Evolutionary conservation across 495 filamentous ascomycete genomes (phyloP).

Genomic region (Xylaria venustula): DNA sequence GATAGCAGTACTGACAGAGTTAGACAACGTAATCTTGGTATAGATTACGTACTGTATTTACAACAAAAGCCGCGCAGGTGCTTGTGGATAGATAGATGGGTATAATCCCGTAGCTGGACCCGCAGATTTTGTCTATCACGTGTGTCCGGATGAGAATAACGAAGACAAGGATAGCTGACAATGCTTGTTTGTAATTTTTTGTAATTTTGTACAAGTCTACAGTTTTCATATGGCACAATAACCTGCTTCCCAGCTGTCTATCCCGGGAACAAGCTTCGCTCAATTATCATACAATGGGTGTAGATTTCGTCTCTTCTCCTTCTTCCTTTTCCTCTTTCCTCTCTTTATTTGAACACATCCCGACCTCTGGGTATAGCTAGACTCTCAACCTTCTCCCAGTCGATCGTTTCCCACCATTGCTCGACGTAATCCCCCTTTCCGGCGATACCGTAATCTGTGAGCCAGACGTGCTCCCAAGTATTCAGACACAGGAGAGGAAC

Average conservation of each 20-base stretch:
- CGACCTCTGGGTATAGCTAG: slow-evolving; percentile 7
- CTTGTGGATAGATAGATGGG: no score
- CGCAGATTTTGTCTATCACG: no score
- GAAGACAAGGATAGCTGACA: no score
- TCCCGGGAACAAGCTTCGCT: neutral
- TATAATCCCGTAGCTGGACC: no score
- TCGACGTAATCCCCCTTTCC: slow-evolving; percentile 77
- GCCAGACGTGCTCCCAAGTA: slow-evolving; percentile 94
- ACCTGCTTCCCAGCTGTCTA: neutral
- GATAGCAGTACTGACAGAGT: no score
- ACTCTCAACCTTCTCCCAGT: slow-evolving; percentile 73
- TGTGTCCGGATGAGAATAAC: no score
- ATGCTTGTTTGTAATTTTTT: neutral
- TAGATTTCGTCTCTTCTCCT: neutral
- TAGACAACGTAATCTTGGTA: no score
- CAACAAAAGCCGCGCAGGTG: no score
- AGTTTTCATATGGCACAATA: slow-evolving; percentile 12
- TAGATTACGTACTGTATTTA: no score
- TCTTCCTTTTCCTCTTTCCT: neutral
- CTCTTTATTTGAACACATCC: neutral
- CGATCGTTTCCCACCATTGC: slow-evolving; percentile 81
- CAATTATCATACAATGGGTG: slow-evolving; percentile 27
- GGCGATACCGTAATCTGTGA: slow-evolving; percentile 76
- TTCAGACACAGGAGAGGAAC: slow-evolving; percentile 84
- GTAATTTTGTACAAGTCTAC: slow-evolving; percentile 11